Evolutionary conservation across 2,329 filamentous ascomycete genomes (phyloP), one percentile per base, ranked within the genome.

Genomic region (Alternaria sp.): DNA sequence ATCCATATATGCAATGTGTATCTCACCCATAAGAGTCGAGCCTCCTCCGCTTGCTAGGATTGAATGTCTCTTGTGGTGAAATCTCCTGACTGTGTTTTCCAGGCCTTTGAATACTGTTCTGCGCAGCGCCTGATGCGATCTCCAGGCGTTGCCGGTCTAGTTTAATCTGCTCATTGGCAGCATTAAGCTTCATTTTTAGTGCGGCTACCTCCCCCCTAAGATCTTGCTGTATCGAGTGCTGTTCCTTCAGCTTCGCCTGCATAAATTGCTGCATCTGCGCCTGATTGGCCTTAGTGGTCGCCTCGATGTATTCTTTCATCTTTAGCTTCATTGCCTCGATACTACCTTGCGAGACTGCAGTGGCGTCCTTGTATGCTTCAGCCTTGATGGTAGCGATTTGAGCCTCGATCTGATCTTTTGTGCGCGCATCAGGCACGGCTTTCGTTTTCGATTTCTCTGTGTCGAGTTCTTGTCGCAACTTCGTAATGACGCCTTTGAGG

Each of bases 21-120:
- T 31, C 37, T 33, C 48, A 54, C 55, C 31, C 28, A 31, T 28
- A 37, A 2, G 4, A 34, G 8, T 40, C 2, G 7, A 39, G 21
- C 33, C n/a, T 58, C 26, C 31, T 58, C 4, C n/a, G 53, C 51
- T 55, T 58, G 33, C 39, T 39, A 2, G 45, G 9, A 0, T 34
- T 39, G 5, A 24, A 36, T 2, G n/a, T 24, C 5, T 55, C 36
- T 14, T 31, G 36, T 14, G 13, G 17, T 8, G 23, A 37, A 4
- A 26, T 34, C 17, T 37, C 28, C 5, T 44, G 55, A 2, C 21
- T 24, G 4, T 50, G 51, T 23, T 33, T 34, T 6, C 1, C 14
- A 28, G 24, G 21, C 28, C 21, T 13, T 37, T 49, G 41, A 13
- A 11, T 9, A 28, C 36, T 24, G 26, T 14, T 23, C 7, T 21